Evolutionary conservation across 2,329 filamentous ascomycete genomes (phyloP), one percentile per base, ranked within the genome.

Genomic region (Venturiaceae sp.): DNA sequence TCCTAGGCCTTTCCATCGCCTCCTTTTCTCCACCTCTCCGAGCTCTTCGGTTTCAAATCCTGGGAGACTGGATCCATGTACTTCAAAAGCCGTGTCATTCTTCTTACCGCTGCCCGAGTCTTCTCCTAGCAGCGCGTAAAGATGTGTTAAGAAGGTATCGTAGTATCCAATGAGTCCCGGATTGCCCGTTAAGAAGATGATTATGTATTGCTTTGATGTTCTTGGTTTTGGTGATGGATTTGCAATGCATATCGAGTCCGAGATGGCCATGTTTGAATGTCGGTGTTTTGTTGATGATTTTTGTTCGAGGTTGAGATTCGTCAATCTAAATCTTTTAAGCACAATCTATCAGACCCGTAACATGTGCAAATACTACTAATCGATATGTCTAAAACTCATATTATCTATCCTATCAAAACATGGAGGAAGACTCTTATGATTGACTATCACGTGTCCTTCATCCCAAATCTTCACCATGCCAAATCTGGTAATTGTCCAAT

Each of bases 101-200:
- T 54, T 37, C 13, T 19, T 13, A 28, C 14, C 47, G 36, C 28
- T 30, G 32, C 37, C 37, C 14, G 37, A 11, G 44, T 59, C n/a
- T 53, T 61, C 7, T 47, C 57, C 52, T 13, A 90, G 72, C 13
- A 83, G 71, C 0, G 71, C 68, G 50, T 83, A 76, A 2, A 91
- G 72, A 14, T 78, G 74, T 0, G 74, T 74, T 11, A 91, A 75
- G 69, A 90, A 92, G 37, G 81, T 77, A 59, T 73, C 74, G 71
- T 92, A 92, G 77, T 88, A 92, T 58, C 80, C 81, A 55, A 91
- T 80, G 19, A 90, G 76, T 5, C 88, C 88, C 5, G 88, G 88
- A 63, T 92, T 92, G 21, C 88, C 88, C 30, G 86, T 82, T 41
- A 92, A 78, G 70, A 89, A 86, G 74, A 84, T 90, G 63, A 92